phyloP scores from a whole-genome alignment of 495 filamentous ascomycete species.

The Penicillium cosmopolitanum region DNA sequence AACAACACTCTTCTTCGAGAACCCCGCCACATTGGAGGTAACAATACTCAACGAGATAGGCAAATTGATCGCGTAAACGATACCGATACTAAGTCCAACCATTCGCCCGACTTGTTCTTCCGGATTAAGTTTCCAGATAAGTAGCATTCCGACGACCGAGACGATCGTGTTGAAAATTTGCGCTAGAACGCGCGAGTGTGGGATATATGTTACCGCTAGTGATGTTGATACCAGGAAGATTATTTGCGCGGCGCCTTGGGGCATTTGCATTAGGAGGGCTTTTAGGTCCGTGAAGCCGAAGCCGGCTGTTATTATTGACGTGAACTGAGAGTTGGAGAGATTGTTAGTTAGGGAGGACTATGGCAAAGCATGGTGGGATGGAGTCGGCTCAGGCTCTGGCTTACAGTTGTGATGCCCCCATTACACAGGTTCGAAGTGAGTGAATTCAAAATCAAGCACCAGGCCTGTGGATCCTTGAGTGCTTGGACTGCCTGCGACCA shows the following conservation, averaged over 20 bases:
- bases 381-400: background rate
- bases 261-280: conserved; percentile 44
- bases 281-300: conserved; percentile 45
- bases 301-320: conserved; percentile 42
- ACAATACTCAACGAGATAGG: conserved; percentile 59
- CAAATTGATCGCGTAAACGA: conserved; percentile 57
- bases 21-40: conserved; percentile 60
- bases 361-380: background rate
- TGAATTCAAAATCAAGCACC: conserved; percentile 34
- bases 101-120: conserved; percentile 55
- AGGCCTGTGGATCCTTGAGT: conserved; percentile 34
- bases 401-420: conserved; percentile 37
- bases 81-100: conserved; percentile 56
- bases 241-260: conserved; percentile 42
- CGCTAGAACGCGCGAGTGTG: conserved; percentile 32
- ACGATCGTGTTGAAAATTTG: conserved; percentile 39
- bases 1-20: conserved; percentile 33
- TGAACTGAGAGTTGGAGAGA: conserved; percentile 32
- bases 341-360: background rate
- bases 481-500: conserved; percentile 35
- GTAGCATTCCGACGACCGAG: conserved; percentile 57
- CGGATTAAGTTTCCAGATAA: conserved; percentile 62
- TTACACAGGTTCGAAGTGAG: conserved; percentile 35
- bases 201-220: conserved; percentile 32
- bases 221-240: conserved; percentile 41